phyloP scores from a whole-genome alignment of 1,284 basidiomycete species.

The Crepidotus sp. region DNA sequence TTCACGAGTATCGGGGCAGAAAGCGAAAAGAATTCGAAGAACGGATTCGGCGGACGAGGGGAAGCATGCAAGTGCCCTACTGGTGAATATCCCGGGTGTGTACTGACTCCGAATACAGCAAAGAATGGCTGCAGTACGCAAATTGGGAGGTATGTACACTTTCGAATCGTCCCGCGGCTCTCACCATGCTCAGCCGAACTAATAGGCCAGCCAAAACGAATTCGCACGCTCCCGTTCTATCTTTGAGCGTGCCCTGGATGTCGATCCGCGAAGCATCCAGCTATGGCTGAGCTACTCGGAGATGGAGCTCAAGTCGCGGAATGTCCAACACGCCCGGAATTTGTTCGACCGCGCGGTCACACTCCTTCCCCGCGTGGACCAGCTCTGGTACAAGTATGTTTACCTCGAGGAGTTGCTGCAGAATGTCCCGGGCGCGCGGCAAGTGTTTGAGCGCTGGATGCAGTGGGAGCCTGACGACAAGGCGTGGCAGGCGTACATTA shows the following conservation, averaged over 20 bases:
- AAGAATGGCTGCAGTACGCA: conserved; percentile 79
- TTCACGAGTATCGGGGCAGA: conserved; percentile 89
- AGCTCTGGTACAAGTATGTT: conserved; percentile 98
- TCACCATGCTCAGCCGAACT: conserved; percentile 16
- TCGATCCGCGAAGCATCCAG: conserved; percentile 82
- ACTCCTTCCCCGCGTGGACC: conserved; percentile 88
- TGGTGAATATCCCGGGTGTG: not conserved
- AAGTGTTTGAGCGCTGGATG: conserved; percentile 99
- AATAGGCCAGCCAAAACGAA: conserved; percentile 92
- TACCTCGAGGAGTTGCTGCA: conserved; percentile 96
- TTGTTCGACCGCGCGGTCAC: conserved; percentile 96
- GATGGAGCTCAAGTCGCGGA: conserved; percentile 95
- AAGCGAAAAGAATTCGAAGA: conserved; percentile 98
- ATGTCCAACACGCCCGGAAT: conserved; percentile 95
- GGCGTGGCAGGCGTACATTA: conserved; percentile 98
- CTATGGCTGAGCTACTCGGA: conserved; percentile 98
- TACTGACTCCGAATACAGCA: conserved; percentile 31
- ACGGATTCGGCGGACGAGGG: conserved; percentile 82
- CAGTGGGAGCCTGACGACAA: conserved; percentile 99
- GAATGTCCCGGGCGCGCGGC: conserved; percentile 90
- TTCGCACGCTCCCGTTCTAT: conserved; percentile 89
- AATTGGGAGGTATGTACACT: conserved; percentile 57
- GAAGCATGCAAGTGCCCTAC: conserved; percentile 57
- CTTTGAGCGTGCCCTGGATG: conserved; percentile 94
- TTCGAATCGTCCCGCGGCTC: conserved; percentile 3